Conservation (phyloP, 306 rosid species). For the Cicer cuneatum region DNA sequence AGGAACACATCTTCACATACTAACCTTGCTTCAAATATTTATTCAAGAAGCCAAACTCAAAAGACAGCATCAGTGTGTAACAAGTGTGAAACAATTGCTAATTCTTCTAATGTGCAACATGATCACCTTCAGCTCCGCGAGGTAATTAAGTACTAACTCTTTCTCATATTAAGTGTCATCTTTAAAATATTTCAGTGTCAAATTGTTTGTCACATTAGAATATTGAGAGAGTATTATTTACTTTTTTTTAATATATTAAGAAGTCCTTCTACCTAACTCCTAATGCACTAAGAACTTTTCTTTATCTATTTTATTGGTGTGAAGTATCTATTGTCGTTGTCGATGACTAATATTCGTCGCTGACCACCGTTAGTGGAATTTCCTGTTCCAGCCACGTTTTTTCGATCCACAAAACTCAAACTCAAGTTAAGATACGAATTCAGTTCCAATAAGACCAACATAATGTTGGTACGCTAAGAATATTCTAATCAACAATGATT, state of each 20-base stretch:
- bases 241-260: background rate
- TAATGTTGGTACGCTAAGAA: background rate
- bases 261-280: background rate
- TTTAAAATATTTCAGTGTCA: background rate
- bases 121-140: slow-evolving; percentile 59
- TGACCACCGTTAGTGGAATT: no score
- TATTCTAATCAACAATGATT: background rate
- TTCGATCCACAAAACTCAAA: no score
- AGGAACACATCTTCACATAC: slow-evolving; percentile 51
- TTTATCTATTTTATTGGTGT: no score
- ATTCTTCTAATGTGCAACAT: slow-evolving; percentile 53
- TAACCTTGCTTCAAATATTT: slow-evolving; percentile 46
- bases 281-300: background rate
- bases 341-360: no score
- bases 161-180: background rate
- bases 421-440: no score
- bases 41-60: background rate
- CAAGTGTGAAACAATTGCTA: slow-evolving; percentile 64
- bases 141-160: slow-evolving; percentile 53
- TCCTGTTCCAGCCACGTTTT: no score
- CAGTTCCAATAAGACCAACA: no score
- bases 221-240: background rate
- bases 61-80: slow-evolving; percentile 43
- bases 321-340: no score
- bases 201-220: background rate